Evolutionary conservation across 768 basidiomycete genomes (phyloP), one percentile per base, ranked within the genome.

Genomic region (Phanerochaete carnosa): DNA sequence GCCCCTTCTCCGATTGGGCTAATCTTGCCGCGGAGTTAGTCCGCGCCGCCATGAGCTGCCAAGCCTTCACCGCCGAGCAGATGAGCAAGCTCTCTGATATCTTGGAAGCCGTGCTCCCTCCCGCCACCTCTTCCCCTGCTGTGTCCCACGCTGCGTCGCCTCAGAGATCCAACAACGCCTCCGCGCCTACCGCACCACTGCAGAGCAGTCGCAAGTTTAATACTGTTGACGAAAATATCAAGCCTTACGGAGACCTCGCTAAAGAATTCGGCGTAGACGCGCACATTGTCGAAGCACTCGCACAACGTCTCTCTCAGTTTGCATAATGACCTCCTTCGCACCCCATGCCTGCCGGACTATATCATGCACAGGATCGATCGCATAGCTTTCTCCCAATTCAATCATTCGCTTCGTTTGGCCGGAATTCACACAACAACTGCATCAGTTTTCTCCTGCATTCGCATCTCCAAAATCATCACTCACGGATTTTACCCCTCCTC

Each of bases 241-340:
- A 61, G 58, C 79, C 68, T 57, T 84, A 70, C 26, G 79, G 79
- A 49, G 79, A 81, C 25, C 79, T 91, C n/a, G 89, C 89, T 25
- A 79, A 79, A 64, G 89, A 90, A 70, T 90, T 90, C 62, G 89
- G 89, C n/a, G 79, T 90, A 23, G 85, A 89, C 57, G 76, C 88
- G 32, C 79, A 85, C 45, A 69, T 90, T 28, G 83, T 90, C 47
- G 82, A 89, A 67, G 86, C 86, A 2, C 79, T 90, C 47, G 85
- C 82, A 43, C 84, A 87, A 62, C 80, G 88, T 53, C 75, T 90
- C 63, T 73, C 73, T n/a, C 57, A 47, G 45, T 51, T 66, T 28
- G 45, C 61, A 26, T 66, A 46, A 66, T 22, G 11, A 23, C 23
- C 19, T 29, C 39, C 19, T 12, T 49, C 19, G 5, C 47, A 32